A percentile compares a stretch with the other conserved stretches of the same genome.
phyloP scores from a whole-genome alignment of 2,329 filamentous ascomycete genomes.

The Trichophyton verrucosum region DNA sequence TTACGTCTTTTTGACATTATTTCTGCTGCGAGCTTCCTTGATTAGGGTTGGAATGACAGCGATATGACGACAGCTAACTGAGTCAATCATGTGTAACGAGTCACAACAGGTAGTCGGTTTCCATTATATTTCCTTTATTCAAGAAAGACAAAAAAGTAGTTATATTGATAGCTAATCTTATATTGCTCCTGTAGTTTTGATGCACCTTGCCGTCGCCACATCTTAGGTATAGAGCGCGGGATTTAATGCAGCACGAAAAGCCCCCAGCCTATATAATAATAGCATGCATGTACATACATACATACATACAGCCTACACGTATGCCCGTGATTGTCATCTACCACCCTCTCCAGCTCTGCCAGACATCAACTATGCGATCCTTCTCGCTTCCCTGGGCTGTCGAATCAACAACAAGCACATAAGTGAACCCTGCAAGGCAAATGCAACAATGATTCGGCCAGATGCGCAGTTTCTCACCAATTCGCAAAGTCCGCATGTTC shows the following conservation, averaged over 20 bases:
- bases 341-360: constrained; percentile 15
- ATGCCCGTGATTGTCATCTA: neutral
- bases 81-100: neutral
- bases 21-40: neutral
- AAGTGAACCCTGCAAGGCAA: constrained; percentile 55
- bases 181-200: neutral
- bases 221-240: neutral
- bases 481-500: constrained; percentile 35
- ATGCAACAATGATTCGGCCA: constrained; percentile 77
- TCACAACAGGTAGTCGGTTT: neutral
- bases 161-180: neutral
- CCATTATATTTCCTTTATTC: neutral
- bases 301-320: neutral
- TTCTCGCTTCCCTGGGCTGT: constrained; percentile 19
- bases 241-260: neutral
- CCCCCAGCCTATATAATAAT: neutral
- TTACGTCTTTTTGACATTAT: neutral
- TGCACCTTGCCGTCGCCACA: neutral
- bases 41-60: neutral
- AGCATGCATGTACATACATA: neutral
- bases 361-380: constrained; percentile 14
- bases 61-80: neutral
- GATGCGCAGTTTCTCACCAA: constrained; percentile 56
- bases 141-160: neutral
- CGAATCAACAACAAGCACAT: constrained; percentile 61